Conservation (phyloP, 352 stramenopile species). For the Halophytophthora batemanensis region DNA sequence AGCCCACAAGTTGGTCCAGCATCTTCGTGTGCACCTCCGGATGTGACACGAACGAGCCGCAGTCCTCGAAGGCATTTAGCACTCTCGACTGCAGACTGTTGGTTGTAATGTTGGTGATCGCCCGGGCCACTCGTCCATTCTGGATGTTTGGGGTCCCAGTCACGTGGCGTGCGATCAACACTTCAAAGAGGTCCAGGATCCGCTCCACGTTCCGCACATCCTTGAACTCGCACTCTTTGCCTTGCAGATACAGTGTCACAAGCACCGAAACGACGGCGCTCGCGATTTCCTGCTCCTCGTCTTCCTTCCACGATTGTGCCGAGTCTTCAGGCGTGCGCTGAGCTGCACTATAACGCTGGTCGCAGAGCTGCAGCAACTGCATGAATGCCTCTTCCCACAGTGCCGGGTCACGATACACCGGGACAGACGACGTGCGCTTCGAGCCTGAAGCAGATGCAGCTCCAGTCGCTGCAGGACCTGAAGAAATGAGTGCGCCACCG, state of each 20-base stretch:
- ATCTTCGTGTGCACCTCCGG: conserved; percentile 60
- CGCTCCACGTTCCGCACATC: conserved; percentile 52
- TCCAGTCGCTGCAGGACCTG: conserved; percentile 19
- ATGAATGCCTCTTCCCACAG: conserved; percentile 73
- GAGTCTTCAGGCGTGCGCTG: conserved; percentile 11
- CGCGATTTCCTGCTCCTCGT: conserved; percentile 80
- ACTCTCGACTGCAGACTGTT: conserved; percentile 82
- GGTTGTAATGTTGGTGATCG: conserved; percentile 63
- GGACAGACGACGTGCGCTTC: conserved; percentile 12
- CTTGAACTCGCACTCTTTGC: conserved; percentile 75
- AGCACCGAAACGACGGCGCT: conserved; percentile 71
- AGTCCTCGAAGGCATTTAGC: conserved; percentile 84
- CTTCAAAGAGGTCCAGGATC: conserved; percentile 63
- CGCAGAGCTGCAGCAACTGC: conserved; percentile 54
- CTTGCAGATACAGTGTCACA: conserved; percentile 74
- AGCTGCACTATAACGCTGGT: conserved; percentile 33
- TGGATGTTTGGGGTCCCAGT: conserved; percentile 27
- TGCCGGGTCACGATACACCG: conserved; percentile 39
- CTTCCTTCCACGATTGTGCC: conserved; percentile 42
- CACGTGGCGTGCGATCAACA: conserved; percentile 66
- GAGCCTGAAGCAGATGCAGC: conserved; percentile 18
- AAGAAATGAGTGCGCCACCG: conserved; percentile 71
- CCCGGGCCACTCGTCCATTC: conserved; percentile 28
- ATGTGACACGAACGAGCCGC: conserved; percentile 59
- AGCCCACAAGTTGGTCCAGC: conserved; percentile 68